Evolutionary conservation across 768 basidiomycete species (phyloP).

Genomic region (Agrocybe chaxingu): DNA sequence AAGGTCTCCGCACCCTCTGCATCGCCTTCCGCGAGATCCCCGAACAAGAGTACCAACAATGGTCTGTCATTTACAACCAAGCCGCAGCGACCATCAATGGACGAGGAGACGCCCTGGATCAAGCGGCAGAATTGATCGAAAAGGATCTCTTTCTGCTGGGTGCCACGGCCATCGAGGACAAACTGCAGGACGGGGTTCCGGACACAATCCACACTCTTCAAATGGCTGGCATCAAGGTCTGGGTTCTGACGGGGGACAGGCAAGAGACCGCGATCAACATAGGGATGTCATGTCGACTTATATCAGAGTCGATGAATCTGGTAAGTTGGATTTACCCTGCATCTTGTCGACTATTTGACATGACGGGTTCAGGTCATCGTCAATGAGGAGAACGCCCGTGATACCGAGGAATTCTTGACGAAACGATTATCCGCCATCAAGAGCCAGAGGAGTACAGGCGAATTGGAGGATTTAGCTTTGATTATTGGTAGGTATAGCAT

Average conservation of each 20-base stretch:
- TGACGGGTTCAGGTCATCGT: conserved; percentile 71
- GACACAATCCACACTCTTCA: conserved; percentile 97
- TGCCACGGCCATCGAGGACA: conserved; percentile 98
- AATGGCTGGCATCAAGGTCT: conserved; percentile 98
- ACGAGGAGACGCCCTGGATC: conserved; percentile 90
- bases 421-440: conserved; percentile 92
- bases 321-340: conserved; percentile 39
- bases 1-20: conserved; percentile 95
- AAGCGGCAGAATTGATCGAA: conserved; percentile 94
- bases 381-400: conserved; percentile 82
- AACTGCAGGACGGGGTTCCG: conserved; percentile 96
- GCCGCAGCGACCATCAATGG: conserved; percentile 96
- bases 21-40: conserved; percentile 92
- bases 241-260: conserved; percentile 97
- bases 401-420: conserved; percentile 80
- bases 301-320: conserved; percentile 98
- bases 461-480: conserved; percentile 91
- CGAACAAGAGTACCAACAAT: conserved; percentile 85
- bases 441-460: conserved; percentile 87
- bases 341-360: background rate
- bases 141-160: conserved; percentile 90
- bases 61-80: conserved; percentile 84
- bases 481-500: conserved; percentile 68
- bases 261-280: conserved; percentile 99
- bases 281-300: conserved; percentile 94